phyloP scores from a whole-genome alignment of 108 stramenopile genomes.

The Cyclotella atomus region DNA sequence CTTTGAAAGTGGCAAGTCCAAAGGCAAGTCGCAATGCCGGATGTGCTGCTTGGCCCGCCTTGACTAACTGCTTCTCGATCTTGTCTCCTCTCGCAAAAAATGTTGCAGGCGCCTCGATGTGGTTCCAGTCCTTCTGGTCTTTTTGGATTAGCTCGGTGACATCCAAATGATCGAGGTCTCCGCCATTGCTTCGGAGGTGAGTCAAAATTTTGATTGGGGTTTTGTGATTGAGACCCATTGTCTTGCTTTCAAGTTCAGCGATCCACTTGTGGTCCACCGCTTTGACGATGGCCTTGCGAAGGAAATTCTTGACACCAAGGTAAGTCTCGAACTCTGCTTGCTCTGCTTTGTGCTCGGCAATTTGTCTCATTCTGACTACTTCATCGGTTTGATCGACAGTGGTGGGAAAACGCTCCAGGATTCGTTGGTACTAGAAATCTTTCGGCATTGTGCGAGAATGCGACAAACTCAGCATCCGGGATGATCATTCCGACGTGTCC shows the following conservation, averaged over 20 bases:
- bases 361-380: conserved; percentile 2
- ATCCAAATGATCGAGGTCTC: neutral
- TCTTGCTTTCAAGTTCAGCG: neutral
- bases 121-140: neutral
- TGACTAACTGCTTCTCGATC: conserved; percentile 5
- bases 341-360: conserved; percentile 24
- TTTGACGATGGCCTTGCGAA: neutral
- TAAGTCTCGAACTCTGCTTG: conserved; percentile 6
- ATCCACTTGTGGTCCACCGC: neutral
- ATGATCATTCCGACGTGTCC: conserved; percentile 10
- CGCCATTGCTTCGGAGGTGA: neutral
- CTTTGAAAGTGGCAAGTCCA: neutral
- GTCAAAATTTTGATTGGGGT: neutral
- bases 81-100: conserved; percentile 1
- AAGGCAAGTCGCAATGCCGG: conserved; percentile 1
- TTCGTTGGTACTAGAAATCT: neutral
- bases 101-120: conserved; percentile 10
- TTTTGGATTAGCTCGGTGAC: conserved; percentile 7
- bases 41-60: neutral
- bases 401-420: conserved; percentile 4
- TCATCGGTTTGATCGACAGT: conserved; percentile 4
- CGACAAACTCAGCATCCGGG: neutral
- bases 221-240: neutral
- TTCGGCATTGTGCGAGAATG: neutral
- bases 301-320: neutral